Base-by-base conservation (phyloP, 2,329 filamentous ascomycete species). In the Fusarium devonianum region DNA sequence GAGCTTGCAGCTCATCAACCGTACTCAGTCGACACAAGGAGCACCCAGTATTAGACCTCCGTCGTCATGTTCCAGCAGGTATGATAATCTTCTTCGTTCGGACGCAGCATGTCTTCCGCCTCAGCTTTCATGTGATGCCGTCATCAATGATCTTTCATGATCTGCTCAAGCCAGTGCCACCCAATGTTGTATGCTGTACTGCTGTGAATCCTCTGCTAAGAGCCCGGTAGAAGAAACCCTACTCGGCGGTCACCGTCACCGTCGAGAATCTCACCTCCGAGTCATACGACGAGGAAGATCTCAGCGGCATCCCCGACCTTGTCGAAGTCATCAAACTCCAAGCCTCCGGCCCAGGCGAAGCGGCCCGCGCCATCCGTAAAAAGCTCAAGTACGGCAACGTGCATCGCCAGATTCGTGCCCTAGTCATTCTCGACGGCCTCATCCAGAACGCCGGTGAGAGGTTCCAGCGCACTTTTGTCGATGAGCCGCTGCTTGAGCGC, bases 351-450 rank as follows among this genome's bases (percentile, higher is more conserved):
- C 91, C 94, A 2, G 83, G 85, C 10, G 94, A 99, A 77, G 92
- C 92, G 50, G 91, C 93, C 43, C 85, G 94, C 67, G 92, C 94
- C 36, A 83, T 99, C 64, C 86, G 94, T 53, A 99, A 99, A 83
- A 97, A 97, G 78, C 84, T 99, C 81, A 99, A 99, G 77, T 97
- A 99, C 73, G 94, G 94, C 64, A 96, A 86, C 66, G 81, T 90
- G n/a, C 93, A 97, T 72, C 88, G 92, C 38, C 94, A 99, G 72
- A 80, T 97, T 23, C 85, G 94, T 51, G 89, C 94, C 25, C 82
- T 99, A 16, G 88, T 89, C 9, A 87, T 99, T 38, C 82, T 99
- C 2, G 94, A 99, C 69, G 92, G 90, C 30, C 80, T 99, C 28
- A 94, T 99, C 53, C 90, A 97, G 68, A 99, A 99, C 75, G 92